phyloP scores from a whole-genome alignment of 1,284 basidiomycete species.

The Pholiota adiposa region DNA sequence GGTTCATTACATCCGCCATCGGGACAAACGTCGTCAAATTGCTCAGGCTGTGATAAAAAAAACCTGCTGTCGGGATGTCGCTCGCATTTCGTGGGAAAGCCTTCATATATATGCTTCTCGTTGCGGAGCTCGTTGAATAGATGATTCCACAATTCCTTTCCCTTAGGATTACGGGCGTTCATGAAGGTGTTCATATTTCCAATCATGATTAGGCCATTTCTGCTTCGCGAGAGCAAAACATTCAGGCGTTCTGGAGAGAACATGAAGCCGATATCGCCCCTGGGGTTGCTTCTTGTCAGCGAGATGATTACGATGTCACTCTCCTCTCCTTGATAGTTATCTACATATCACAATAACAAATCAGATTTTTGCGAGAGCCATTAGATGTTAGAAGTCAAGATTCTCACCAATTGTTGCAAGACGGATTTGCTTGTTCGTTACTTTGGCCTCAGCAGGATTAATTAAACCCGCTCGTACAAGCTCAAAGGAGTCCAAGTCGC shows the following conservation, averaged over 20 bases:
- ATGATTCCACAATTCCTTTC: slow-evolving; percentile 50
- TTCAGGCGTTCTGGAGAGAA: slow-evolving; percentile 66
- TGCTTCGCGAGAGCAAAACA: slow-evolving; percentile 66
- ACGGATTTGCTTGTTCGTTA: slow-evolving; percentile 48
- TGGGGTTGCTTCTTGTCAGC: slow-evolving; percentile 59
- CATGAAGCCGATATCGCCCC: slow-evolving; percentile 69
- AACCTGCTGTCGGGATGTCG: slow-evolving; percentile 49
- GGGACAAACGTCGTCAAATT: slow-evolving; percentile 57
- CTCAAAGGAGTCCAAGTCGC: slow-evolving; percentile 64
- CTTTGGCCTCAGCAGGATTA: slow-evolving; percentile 37
- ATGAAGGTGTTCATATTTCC: slow-evolving; percentile 65
- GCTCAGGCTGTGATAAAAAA: slow-evolving; percentile 39
- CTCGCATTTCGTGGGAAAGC: slow-evolving; percentile 61
- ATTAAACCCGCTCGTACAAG: slow-evolving; percentile 58
- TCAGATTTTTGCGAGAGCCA: neutral
- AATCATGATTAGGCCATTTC: slow-evolving; percentile 63
- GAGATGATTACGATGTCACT: slow-evolving; percentile 67
- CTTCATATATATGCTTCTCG: slow-evolving; percentile 54
- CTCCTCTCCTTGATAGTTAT: slow-evolving; percentile 65
- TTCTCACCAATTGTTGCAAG: slow-evolving; percentile 62
- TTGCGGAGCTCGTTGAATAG: slow-evolving; percentile 48
- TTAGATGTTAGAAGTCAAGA: slow-evolving; percentile 47
- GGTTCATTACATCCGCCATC: slow-evolving; percentile 64
- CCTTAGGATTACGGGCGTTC: slow-evolving; percentile 47
- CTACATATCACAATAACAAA: slow-evolving; percentile 18